Percentiles rank a stretch among this genome's conserved stretches.
Conservation (phyloP, 2,329 filamentous ascomycete genomes). For the Talaromyces atroroseus region DNA sequence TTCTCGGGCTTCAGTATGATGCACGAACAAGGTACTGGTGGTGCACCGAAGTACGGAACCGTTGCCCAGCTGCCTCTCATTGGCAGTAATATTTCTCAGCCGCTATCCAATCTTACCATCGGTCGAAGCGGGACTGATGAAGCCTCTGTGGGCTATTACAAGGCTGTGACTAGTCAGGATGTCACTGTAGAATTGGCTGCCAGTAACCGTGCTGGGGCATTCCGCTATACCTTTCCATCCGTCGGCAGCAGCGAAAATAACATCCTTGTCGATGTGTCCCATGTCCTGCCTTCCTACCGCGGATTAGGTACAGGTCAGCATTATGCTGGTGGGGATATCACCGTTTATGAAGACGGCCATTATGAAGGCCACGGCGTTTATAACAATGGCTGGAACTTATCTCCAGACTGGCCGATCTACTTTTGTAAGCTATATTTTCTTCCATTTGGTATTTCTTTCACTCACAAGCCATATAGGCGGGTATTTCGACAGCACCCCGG, state of each 20-base stretch:
- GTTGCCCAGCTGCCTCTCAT: conserved; percentile 53
- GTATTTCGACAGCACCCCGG: conserved; percentile 45
- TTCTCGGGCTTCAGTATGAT: conserved; percentile 50
- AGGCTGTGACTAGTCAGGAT: conserved; percentile 53
- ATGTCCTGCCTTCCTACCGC: conserved; percentile 58
- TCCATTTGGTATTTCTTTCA: neutral
- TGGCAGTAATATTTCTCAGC: conserved; percentile 45
- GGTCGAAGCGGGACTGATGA: conserved; percentile 48
- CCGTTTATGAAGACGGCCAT: conserved; percentile 55
- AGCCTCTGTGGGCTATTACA: conserved; percentile 60
- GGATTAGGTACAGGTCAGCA: conserved; percentile 52
- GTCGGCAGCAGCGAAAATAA: conserved; percentile 41
- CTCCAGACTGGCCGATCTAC: conserved; percentile 51
- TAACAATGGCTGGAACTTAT: conserved; percentile 62
- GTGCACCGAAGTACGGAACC: conserved; percentile 45
- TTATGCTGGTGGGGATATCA: conserved; percentile 56
- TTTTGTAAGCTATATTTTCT: conserved; percentile 52
- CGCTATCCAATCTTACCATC: conserved; percentile 52
- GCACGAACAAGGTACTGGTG: conserved; percentile 51
- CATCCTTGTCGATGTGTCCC: conserved; percentile 60
- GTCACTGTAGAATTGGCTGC: conserved; percentile 63
- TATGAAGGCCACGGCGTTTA: conserved; percentile 62
- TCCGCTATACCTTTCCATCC: conserved; percentile 59
- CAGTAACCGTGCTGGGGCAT: conserved; percentile 59
- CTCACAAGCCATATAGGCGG: conserved; percentile 49